Evolutionary conservation across 73 alveolate species (phyloP).

Genomic region (Paramecium sonneborni): DNA sequence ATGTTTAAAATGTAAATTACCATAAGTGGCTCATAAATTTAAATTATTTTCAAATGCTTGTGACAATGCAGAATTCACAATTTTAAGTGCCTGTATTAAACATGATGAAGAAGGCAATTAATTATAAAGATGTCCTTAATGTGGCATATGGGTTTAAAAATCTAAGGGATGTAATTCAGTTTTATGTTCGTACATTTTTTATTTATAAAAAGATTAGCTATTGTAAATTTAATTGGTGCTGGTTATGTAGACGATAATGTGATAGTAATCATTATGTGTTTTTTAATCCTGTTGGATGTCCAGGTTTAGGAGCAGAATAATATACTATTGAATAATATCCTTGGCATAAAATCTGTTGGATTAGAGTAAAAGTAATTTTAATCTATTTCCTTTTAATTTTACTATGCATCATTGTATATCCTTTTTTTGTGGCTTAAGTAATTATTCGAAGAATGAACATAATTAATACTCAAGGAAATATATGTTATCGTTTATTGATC

Average conservation of each 20-base stretch:
- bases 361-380: background rate
- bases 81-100: background rate
- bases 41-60: background rate
- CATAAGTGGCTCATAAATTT: background rate
- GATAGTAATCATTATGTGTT: background rate
- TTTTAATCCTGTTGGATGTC: constrained; percentile 43
- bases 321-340: constrained; percentile 2
- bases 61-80: constrained; percentile 41
- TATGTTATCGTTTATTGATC: background rate
- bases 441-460: background rate
- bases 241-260: constrained; percentile 20
- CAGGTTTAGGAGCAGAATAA: constrained; percentile 48
- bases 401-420: background rate
- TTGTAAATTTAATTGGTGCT: constrained; percentile 20
- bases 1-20: constrained; percentile 28
- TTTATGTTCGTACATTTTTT: background rate
- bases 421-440: constrained; percentile 30
- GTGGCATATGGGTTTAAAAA: constrained; percentile 52
- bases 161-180: constrained; percentile 31
- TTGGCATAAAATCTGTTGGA: constrained; percentile 52
- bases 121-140: constrained; percentile 25
- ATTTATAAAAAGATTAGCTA: background rate
- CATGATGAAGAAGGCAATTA: constrained; percentile 18
- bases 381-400: background rate
- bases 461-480: background rate